Evolutionary conservation across 2,329 filamentous ascomycete genomes (phyloP).

Genomic region (Aspergillus amoenus): DNA sequence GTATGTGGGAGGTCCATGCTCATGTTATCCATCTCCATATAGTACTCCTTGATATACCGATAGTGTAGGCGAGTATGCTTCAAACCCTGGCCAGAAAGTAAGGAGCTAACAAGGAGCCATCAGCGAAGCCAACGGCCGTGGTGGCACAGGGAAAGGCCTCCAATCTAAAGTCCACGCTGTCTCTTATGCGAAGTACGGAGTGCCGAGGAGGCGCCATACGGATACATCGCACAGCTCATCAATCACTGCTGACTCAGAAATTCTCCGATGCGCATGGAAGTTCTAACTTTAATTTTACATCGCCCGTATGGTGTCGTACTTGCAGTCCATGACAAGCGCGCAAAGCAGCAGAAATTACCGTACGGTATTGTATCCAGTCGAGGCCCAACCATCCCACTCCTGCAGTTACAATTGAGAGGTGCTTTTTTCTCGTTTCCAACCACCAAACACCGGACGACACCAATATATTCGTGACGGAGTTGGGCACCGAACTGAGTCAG

Average conservation of each 20-base stretch:
- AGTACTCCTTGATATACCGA: neutral
- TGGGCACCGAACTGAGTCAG: neutral
- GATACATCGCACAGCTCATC: neutral
- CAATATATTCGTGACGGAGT: neutral
- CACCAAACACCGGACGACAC: neutral
- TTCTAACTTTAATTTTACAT: constrained; percentile 12
- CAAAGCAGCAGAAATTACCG: neutral
- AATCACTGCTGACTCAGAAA: constrained; percentile 11
- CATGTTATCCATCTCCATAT: neutral
- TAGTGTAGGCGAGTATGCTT: neutral
- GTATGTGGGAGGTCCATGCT: neutral
- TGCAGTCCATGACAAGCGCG: too few relatives aligned
- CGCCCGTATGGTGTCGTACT: neutral
- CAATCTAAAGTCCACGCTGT: too few relatives aligned
- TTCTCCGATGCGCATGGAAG: constrained; percentile 10
- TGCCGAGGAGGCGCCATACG: too few relatives aligned
- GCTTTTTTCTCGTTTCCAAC: neutral
- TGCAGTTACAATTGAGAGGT: neutral
- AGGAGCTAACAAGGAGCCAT: neutral
- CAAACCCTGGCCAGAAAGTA: too few relatives aligned
- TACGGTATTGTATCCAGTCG: neutral
- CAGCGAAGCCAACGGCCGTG: neutral
- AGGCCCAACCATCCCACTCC: neutral
- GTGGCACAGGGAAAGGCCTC: too few relatives aligned
- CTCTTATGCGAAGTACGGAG: too few relatives aligned